phyloP scores from a whole-genome alignment of 306 rosid genomes.

The Parietaria judaica region DNA sequence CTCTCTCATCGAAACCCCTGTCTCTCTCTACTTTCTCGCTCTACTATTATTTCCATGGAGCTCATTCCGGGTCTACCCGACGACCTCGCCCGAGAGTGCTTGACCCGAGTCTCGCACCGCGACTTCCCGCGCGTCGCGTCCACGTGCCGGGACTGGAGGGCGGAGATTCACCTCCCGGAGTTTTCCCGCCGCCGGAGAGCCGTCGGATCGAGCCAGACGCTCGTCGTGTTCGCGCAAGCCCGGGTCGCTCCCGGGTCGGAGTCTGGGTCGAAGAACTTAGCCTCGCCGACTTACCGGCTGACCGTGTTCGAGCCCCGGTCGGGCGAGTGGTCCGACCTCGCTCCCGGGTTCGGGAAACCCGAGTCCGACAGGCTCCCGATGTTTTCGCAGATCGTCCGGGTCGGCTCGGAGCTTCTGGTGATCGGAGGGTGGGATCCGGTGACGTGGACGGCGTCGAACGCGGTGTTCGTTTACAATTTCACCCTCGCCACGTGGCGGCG shows the following conservation, averaged over 20 bases:
- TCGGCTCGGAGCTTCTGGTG: conserved; percentile 46
- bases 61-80: conserved; percentile 65
- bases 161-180: conserved; percentile 47
- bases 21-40: neutral
- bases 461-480: conserved; percentile 45
- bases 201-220: conserved; percentile 31
- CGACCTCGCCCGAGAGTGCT: conserved; percentile 51
- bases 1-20: neutral
- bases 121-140: conserved; percentile 34
- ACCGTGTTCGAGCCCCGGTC: conserved; percentile 34
- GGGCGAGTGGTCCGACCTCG: conserved; percentile 46
- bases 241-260: conserved; percentile 16
- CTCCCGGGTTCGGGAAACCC: conserved; percentile 18
- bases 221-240: conserved; percentile 49
- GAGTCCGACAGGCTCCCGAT: conserved; percentile 39
- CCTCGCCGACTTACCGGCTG: conserved; percentile 39
- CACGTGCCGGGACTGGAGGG: conserved; percentile 45
- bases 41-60: conserved; percentile 28
- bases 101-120: conserved; percentile 34
- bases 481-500: conserved; percentile 45
- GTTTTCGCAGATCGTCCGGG: conserved; percentile 50
- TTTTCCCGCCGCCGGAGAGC: conserved; percentile 36
- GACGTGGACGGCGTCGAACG: conserved; percentile 47
- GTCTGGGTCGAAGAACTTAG: conserved; percentile 14
- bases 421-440: conserved; percentile 74